These are phyloP conservation scores for Aspergillus steynii DNA, from an alignment of 495 filamentous ascomycete species.

Conservation along the genomic window DNA sequence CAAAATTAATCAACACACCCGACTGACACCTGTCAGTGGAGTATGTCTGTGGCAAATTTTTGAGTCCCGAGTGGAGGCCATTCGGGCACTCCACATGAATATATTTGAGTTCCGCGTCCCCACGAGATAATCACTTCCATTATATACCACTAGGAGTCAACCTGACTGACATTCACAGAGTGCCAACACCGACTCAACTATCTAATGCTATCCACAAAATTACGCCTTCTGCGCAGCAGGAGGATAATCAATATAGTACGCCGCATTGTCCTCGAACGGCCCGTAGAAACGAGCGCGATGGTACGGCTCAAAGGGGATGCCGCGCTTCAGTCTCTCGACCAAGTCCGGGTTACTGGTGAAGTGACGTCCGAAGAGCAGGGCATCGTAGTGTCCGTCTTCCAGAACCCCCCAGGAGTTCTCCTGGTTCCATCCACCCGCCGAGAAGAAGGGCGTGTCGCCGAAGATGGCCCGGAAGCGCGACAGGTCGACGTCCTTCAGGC, in stretches of 20 bases:
- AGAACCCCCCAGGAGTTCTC: slow-evolving; percentile 46
- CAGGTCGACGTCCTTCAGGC: slow-evolving; percentile 39
- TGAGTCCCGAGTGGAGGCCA: background rate
- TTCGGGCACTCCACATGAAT: background rate
- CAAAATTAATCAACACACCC: background rate
- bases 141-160: background rate
- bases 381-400: slow-evolving; percentile 44
- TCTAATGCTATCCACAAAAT: background rate
- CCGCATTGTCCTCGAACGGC: slow-evolving; percentile 37
- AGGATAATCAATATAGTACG: slow-evolving; percentile 35
- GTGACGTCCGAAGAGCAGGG: slow-evolving; percentile 23
- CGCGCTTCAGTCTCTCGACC: slow-evolving; percentile 20
- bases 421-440: slow-evolving; percentile 49
- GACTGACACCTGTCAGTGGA: background rate
- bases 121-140: background rate
- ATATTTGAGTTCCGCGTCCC: background rate
- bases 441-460: slow-evolving; percentile 48
- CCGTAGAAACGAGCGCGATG: slow-evolving; percentile 26
- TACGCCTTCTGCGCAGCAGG: slow-evolving; percentile 9
- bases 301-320: slow-evolving; percentile 18
- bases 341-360: slow-evolving; percentile 30
- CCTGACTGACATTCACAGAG: background rate
- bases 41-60: background rate
- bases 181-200: background rate
- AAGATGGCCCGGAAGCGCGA: slow-evolving; percentile 45